A percentile compares a stretch with the other conserved stretches of the same genome.
Evolutionary conservation across 345 rosid species (phyloP).

Genomic region (Citrus reticulata): DNA sequence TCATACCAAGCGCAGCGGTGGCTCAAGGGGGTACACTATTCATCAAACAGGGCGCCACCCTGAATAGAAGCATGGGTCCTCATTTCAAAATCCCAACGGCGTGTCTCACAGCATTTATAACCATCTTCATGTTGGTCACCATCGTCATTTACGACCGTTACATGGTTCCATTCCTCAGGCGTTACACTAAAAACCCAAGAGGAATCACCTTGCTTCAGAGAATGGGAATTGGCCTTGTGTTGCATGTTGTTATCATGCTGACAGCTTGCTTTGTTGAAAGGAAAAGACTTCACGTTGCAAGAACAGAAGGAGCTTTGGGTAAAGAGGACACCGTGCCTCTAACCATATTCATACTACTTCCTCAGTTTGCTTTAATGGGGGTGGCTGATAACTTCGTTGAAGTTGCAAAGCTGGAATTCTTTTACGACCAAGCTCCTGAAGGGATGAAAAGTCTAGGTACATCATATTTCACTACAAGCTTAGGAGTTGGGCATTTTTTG

Average conservation of each 20-base stretch:
- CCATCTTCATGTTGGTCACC: slow-evolving; percentile 61
- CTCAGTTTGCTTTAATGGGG: slow-evolving; percentile 73
- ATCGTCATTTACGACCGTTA: slow-evolving; percentile 50
- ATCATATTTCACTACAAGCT: slow-evolving; percentile 52
- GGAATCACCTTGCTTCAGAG: slow-evolving; percentile 76
- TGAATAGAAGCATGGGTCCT: slow-evolving; percentile 48
- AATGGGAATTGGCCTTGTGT: slow-evolving; percentile 59
- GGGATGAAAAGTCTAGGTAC: slow-evolving; percentile 85
- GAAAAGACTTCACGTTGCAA: slow-evolving; percentile 52
- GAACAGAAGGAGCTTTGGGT: slow-evolving; percentile 22
- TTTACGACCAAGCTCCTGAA: slow-evolving; percentile 86
- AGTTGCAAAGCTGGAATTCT: slow-evolving; percentile 78
- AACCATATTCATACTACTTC: slow-evolving; percentile 53
- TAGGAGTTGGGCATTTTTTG: slow-evolving; percentile 61
- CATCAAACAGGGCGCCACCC: slow-evolving; percentile 64
- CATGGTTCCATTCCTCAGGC: slow-evolving; percentile 39
- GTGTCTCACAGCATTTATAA: slow-evolving; percentile 56
- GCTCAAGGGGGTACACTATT: slow-evolving; percentile 59
- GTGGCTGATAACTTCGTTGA: slow-evolving; percentile 68
- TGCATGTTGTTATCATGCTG: slow-evolving; percentile 52
- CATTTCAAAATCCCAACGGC: slow-evolving; percentile 75
- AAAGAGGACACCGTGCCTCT: slow-evolving; percentile 47
- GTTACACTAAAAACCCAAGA: slow-evolving; percentile 58
- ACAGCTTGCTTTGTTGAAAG: slow-evolving; percentile 50
- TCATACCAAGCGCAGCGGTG: slow-evolving; percentile 50